Conservation (phyloP, 352 stramenopile genomes). For the Pythium insidiosum region DNA sequence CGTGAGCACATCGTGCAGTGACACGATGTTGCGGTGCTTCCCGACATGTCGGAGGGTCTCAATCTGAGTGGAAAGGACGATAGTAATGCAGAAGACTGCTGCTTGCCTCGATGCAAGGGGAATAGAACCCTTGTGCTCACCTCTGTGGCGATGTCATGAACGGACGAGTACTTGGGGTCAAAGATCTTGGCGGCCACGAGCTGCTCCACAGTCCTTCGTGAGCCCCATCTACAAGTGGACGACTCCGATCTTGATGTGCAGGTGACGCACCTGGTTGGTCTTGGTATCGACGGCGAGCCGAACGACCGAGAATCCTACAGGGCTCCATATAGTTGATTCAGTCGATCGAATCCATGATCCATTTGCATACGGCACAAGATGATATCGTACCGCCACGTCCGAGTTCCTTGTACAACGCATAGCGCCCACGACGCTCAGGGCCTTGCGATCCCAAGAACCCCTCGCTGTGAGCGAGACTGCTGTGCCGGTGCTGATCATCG, state of each 20-base stretch:
- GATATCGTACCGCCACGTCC: slow-evolving; percentile 51
- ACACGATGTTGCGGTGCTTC: slow-evolving; percentile 59
- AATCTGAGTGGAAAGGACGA: slow-evolving; percentile 23
- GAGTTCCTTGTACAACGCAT: slow-evolving; percentile 54
- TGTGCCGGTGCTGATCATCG: no score
- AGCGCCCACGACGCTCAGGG: slow-evolving; percentile 20
- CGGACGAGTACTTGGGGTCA: slow-evolving; percentile 44
- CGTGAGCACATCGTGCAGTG: slow-evolving; percentile 57
- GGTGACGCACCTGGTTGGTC: slow-evolving; percentile 37
- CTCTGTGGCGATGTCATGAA: slow-evolving; percentile 50
- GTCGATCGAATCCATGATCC: not conserved
- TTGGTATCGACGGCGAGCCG: slow-evolving; percentile 50
- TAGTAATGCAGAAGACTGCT: not conserved
- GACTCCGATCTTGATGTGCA: no score
- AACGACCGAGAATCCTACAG: slow-evolving; percentile 54
- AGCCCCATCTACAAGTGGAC: no score
- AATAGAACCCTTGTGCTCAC: slow-evolving; percentile 10
- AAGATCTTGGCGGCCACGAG: slow-evolving; percentile 77
- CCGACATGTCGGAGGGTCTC: slow-evolving; percentile 48
- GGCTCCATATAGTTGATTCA: slow-evolving; percentile 7
- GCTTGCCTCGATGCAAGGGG: not conserved
- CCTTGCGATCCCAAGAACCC: not conserved
- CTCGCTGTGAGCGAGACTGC: not conserved
- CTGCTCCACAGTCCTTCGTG: no score
- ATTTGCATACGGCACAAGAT: no score